A percentile compares a stretch with the other conserved stretches of the same genome.
phyloP scores from a whole-genome alignment of 106 monocot genomes.

The Platanthera zijinensis region DNA sequence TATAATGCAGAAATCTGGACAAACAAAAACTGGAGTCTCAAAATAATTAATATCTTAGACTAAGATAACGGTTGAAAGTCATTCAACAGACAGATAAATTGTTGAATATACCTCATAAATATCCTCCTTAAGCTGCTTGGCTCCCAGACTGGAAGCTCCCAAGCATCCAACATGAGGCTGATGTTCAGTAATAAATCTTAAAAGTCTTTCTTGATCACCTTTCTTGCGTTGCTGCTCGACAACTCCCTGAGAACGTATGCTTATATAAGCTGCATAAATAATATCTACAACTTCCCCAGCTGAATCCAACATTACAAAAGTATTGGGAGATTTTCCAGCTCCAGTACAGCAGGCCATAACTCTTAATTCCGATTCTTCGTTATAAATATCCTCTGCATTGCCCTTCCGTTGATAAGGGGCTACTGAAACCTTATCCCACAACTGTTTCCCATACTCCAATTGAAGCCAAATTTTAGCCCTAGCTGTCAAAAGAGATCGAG shows the following conservation, averaged over 20 bases:
- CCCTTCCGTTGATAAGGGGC: conserved; percentile 67
- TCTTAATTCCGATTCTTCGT: conserved; percentile 50
- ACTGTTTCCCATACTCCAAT: conserved; percentile 73
- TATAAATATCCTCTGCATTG: conserved; percentile 26
- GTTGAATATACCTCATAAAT: conserved; percentile 69
- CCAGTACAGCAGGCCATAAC: conserved; percentile 98
- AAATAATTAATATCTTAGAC: not conserved
- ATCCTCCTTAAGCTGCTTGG: conserved; percentile 83
- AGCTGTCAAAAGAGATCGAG: conserved; percentile 53
- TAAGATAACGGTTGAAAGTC: not conserved
- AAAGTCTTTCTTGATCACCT: conserved; percentile 71
- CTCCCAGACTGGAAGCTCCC: conserved; percentile 71
- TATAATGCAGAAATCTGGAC: not conserved
- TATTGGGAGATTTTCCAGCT: conserved; percentile 84
- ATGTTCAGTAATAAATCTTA: conserved; percentile 87
- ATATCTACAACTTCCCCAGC: conserved; percentile 92
- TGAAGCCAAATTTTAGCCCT: conserved; percentile 78
- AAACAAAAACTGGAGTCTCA: not conserved
- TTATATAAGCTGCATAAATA: conserved; percentile 82
- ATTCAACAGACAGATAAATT: not conserved
- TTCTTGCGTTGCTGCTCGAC: conserved; percentile 80
- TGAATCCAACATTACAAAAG: conserved; percentile 94
- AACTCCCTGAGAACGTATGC: conserved; percentile 66
- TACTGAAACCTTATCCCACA: conserved; percentile 88
- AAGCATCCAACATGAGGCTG: conserved; percentile 83